A percentile compares a stretch with the other conserved stretches of the same genome.
Conservation (phyloP, 2,329 filamentous ascomycete species). For the Hortaea sp. region DNA sequence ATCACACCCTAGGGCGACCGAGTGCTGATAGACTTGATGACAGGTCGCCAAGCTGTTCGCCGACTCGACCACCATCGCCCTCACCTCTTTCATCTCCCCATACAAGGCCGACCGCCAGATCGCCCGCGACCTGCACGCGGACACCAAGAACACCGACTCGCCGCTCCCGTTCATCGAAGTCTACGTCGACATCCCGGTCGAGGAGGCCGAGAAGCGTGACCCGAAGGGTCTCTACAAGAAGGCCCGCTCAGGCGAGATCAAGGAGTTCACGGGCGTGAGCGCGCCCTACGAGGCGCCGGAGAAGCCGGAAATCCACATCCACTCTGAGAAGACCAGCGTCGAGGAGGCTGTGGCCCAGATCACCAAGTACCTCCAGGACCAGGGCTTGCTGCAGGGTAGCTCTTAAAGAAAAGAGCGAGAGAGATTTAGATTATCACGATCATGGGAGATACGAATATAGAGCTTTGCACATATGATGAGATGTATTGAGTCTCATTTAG, state of each 20-base stretch:
- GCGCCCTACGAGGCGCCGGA: slow-evolving; percentile 89
- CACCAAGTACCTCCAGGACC: slow-evolving; percentile 62
- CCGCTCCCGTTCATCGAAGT: slow-evolving; percentile 87
- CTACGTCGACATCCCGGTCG: slow-evolving; percentile 81
- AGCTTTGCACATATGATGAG: not conserved
- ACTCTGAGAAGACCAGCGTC: slow-evolving; percentile 70
- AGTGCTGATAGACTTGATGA: no score
- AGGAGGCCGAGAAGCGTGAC: slow-evolving; percentile 87
- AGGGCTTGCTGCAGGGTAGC: slow-evolving; percentile 37
- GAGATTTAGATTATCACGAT: not conserved
- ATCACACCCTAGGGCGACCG: no score
- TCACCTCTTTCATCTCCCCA: slow-evolving; percentile 95
- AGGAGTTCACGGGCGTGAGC: slow-evolving; percentile 92
- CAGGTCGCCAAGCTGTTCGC: slow-evolving; percentile 92
- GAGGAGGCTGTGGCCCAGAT: slow-evolving; percentile 85
- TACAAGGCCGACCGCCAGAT: slow-evolving; percentile 78
- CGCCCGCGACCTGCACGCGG: slow-evolving; percentile 69
- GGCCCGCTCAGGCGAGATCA: slow-evolving; percentile 84
- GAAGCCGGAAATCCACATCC: slow-evolving; percentile 77
- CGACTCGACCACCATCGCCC: slow-evolving; percentile 73
- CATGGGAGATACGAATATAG: not conserved
- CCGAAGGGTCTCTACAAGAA: slow-evolving; percentile 98
- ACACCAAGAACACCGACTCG: slow-evolving; percentile 44
- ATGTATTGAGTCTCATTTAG: no score
- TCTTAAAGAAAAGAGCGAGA: not conserved